Percentiles rank a stretch among this genome's conserved stretches.
Evolutionary conservation across 257 asterid species (phyloP).

Genomic region (Striga asiatica): DNA sequence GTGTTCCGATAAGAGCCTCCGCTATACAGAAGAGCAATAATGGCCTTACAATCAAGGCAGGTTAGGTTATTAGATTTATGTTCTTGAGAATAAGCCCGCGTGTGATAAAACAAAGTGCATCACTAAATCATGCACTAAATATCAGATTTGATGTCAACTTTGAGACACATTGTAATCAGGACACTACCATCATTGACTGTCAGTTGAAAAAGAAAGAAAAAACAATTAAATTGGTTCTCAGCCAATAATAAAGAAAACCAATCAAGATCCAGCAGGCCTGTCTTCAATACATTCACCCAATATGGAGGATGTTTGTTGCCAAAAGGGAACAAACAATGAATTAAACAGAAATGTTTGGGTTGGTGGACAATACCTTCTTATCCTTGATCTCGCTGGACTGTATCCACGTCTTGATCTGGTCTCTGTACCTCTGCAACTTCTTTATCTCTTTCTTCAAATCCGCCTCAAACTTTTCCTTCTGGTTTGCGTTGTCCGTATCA

Average conservation of each 20-base stretch:
- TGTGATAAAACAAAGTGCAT: background rate
- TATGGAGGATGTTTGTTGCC: background rate
- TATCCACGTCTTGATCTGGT: constrained; percentile 97
- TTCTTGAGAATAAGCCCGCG: too few relatives aligned
- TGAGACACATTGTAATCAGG: background rate
- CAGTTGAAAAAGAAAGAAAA: background rate
- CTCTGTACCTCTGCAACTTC: constrained; percentile 95
- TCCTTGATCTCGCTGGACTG: constrained; percentile 99
- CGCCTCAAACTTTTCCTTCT: constrained; percentile 95
- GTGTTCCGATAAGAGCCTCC: too few relatives aligned
- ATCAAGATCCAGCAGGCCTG: background rate
- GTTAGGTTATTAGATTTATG: too few relatives aligned
- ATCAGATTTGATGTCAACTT: background rate
- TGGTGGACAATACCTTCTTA: constrained; percentile 54
- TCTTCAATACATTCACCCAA: background rate
- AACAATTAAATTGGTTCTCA: background rate
- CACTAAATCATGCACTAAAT: background rate
- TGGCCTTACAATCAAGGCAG: too few relatives aligned
- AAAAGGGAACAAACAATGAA: background rate
- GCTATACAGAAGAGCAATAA: too few relatives aligned
- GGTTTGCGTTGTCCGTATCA: constrained; percentile 93
- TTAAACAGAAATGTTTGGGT: background rate
- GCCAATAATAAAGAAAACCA: background rate
- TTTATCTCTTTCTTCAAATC: constrained; percentile 98
- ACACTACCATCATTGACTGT: background rate